Evolutionary conservation across 192 early-diverging fungal genomes (phyloP), one percentile per base, ranked within the genome.

Genomic region (Entomortierella chlamydospora): DNA sequence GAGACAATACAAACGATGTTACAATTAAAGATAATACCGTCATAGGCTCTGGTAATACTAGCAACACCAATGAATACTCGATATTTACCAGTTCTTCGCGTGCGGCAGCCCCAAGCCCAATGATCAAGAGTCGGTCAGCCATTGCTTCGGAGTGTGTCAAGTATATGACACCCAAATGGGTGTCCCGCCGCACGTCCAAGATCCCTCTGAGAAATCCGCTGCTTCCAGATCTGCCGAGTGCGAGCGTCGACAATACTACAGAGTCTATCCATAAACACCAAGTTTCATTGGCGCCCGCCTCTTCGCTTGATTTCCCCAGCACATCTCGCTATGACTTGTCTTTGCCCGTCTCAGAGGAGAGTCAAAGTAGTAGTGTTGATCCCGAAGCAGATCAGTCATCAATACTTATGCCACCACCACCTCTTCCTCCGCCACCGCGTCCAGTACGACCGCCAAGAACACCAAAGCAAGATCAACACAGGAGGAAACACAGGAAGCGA

Each of bases 161-260:
- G 33, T 11, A 2, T 23, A 3, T 68, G 57, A 57, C 66, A 30
- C 66, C 66, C 1, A 34, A 57, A 15, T 56, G 58, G 45, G 30
- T 68, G 25, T 30, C 58, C 6, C 13, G 30, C 5, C 22, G 30
- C 6, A 68, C 50, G 55, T 29, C 55, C 8, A 33, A 23, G 31
- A 12, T 30, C 43, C 58, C 0, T 4, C 50, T 1, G 39, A 41
- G 5, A 41, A 34, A 20, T n/a, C 25, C 64, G 1, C 23, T 56
- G 20, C 20, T 37, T 0, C 54, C 53, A 6, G 52, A 4, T n/a
- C 1, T 45, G 12, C 64, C 53, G 26, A 56, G 28, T 43, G n/a
- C 6, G 3, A 47, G 34, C 10, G 28, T 57, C 18, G 15, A 45
- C 0, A 47, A 66, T 26, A 50, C n/a, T 17, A 34, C 33, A 31